phyloP scores from a whole-genome alignment of 2,329 filamentous ascomycete species.

The Neophaeococcomyces aloes region DNA sequence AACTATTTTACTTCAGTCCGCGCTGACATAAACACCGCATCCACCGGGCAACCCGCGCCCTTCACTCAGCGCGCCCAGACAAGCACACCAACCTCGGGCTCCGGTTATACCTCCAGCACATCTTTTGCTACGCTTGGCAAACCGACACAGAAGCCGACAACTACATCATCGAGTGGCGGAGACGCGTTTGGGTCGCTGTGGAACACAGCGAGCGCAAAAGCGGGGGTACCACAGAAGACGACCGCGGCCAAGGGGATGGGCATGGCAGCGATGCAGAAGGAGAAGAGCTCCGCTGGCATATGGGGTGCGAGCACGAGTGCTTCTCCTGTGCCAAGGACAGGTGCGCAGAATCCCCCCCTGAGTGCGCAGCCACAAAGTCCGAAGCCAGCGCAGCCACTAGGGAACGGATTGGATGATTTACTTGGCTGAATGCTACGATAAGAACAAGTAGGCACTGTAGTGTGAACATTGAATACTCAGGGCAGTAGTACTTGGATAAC shows the following conservation, averaged over 20 bases:
- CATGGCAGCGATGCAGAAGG: constrained; percentile 90
- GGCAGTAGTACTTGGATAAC: too few species aligned
- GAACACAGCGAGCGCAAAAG: constrained; percentile 56
- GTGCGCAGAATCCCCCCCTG: background rate
- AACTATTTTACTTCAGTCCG: constrained; percentile 89
- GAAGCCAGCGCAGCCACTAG: constrained; percentile 28
- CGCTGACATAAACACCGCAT: constrained; percentile 23
- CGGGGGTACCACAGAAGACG: constrained; percentile 60
- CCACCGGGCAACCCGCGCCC: constrained; percentile 19
- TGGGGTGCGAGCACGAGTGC: constrained; percentile 61
- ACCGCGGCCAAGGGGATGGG: constrained; percentile 59
- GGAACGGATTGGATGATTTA: constrained; percentile 34
- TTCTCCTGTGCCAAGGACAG: constrained; percentile 36
- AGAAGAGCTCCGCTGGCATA: constrained; percentile 88
- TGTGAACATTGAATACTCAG: too few species aligned
- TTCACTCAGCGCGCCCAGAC: constrained; percentile 23
- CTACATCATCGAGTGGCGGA: constrained; percentile 43
- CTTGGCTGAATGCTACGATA: too few species aligned
- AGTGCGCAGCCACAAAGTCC: background rate
- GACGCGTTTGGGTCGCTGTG: constrained; percentile 89
- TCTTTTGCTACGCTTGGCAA: constrained; percentile 37
- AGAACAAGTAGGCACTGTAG: too few species aligned
- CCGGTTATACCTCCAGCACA: constrained; percentile 29
- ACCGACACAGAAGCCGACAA: constrained; percentile 33
- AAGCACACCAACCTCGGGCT: constrained; percentile 28